Evolutionary conservation across 2,329 filamentous ascomycete species (phyloP).

Genomic region (Biscogniauxia sp.): DNA sequence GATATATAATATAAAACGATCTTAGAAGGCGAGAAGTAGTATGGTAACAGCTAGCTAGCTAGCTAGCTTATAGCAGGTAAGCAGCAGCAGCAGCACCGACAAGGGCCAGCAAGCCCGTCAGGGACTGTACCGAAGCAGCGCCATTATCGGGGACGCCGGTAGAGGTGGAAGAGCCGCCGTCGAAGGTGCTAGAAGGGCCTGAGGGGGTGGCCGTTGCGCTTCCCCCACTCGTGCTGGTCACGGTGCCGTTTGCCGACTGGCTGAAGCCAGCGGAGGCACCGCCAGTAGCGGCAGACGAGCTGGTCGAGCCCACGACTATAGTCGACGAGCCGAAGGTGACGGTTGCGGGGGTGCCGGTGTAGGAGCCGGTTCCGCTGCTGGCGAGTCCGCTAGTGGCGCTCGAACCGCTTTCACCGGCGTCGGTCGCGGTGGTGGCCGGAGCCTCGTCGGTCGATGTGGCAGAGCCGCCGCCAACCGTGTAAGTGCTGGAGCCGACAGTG

Average conservation of each 20-base stretch:
- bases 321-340: conserved; percentile 10
- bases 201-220: conserved; percentile 19
- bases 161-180: conserved; percentile 9
- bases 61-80: conserved; percentile 16
- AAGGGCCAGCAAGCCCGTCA: conserved; percentile 20
- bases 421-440: background rate
- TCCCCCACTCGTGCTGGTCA: conserved; percentile 10
- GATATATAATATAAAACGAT: background rate
- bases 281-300: conserved; percentile 1
- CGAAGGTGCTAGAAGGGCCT: conserved; percentile 16
- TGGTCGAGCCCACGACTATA: conserved; percentile 3
- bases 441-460: background rate
- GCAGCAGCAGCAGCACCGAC: conserved; percentile 16
- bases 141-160: conserved; percentile 13
- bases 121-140: conserved; percentile 12
- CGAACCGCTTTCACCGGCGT: background rate
- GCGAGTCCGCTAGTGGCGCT: background rate
- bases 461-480: conserved; percentile 6
- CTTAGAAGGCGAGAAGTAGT: background rate
- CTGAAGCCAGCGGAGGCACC: conserved; percentile 17
- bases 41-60: background rate
- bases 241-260: conserved; percentile 17
- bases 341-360: conserved; percentile 13
- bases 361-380: conserved; percentile 6
- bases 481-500: conserved; percentile 11